Percentiles rank a stretch among this genome's conserved stretches.
Evolutionary conservation across 202 grass and related monocot genomes (phyloP).

Genomic region (Dendrocalamus latiflorus): DNA sequence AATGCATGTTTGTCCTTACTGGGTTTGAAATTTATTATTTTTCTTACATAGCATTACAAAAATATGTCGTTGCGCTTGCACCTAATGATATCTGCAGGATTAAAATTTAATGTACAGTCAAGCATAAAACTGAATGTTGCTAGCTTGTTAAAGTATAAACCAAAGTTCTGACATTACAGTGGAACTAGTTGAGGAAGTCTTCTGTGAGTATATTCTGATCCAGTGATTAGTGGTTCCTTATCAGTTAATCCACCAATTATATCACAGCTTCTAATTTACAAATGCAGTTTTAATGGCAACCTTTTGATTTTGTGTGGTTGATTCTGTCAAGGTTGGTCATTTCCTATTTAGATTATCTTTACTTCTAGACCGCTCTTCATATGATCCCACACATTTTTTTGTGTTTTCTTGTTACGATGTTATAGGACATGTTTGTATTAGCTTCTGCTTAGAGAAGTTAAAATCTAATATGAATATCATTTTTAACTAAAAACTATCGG

Average conservation of each 20-base stretch:
- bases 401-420: neutral
- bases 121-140: neutral
- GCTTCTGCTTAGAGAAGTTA: too few species aligned
- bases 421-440: too few species aligned
- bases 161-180: neutral
- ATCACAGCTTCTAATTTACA: neutral
- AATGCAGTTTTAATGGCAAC: neutral
- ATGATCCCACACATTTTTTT: neutral
- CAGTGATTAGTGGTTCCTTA: neutral
- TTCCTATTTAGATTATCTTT: neutral
- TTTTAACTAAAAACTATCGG: too few species aligned
- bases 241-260: neutral
- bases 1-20: constrained; percentile 13
- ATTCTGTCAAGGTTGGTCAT: neutral
- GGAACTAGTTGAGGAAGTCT: neutral
- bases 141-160: neutral
- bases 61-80: neutral
- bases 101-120: neutral
- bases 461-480: too few species aligned
- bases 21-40: neutral
- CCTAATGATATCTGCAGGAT: neutral
- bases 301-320: neutral
- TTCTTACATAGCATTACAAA: neutral
- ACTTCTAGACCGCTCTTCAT: neutral
- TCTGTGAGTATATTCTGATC: neutral